phyloP scores from a whole-genome alignment of 2,329 filamentous ascomycete species.

The Pseudonectria foliicola region DNA sequence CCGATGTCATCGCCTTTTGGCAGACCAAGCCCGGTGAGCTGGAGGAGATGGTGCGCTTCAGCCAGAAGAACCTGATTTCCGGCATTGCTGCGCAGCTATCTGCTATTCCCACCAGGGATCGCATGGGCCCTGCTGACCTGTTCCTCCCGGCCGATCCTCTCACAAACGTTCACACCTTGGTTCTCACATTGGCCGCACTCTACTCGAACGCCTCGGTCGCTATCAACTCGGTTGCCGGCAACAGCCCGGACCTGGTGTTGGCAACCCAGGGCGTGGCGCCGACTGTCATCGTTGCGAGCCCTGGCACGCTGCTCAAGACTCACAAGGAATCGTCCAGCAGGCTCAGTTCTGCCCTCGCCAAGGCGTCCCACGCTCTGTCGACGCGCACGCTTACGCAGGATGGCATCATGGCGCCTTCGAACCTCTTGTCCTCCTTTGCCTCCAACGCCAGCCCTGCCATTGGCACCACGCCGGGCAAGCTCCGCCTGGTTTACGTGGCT shows the following conservation, averaged over 20 bases:
- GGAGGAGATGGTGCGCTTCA: slow-evolving; percentile 74
- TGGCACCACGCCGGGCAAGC: slow-evolving; percentile 59
- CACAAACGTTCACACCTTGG: slow-evolving; percentile 70
- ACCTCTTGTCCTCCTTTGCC: slow-evolving; percentile 39
- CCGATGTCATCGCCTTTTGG: slow-evolving; percentile 62
- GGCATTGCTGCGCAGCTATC: slow-evolving; percentile 72
- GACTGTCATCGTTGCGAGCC: slow-evolving; percentile 73
- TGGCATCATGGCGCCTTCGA: slow-evolving; percentile 62
- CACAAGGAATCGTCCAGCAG: slow-evolving; percentile 56
- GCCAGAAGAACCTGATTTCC: slow-evolving; percentile 78
- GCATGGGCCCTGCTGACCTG: slow-evolving; percentile 66
- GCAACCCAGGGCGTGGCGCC: slow-evolving; percentile 71
- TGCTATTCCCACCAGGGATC: slow-evolving; percentile 66
- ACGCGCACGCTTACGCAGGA: slow-evolving; percentile 59
- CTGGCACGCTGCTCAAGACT: slow-evolving; percentile 62
- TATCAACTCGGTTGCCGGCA: slow-evolving; percentile 79
- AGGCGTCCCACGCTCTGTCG: slow-evolving; percentile 64
- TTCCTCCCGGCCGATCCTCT: slow-evolving; percentile 81
- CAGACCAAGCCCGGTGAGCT: slow-evolving; percentile 42
- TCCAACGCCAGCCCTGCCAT: slow-evolving; percentile 53
- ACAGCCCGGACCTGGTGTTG: slow-evolving; percentile 61
- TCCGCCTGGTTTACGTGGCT: slow-evolving; percentile 75
- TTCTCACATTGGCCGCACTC: slow-evolving; percentile 73
- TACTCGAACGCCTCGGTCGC: slow-evolving; percentile 80
- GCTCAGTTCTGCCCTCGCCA: slow-evolving; percentile 56